Evolutionary conservation across 495 filamentous ascomycete species (phyloP), one percentile per base, ranked within the genome.

Genomic region (Tuber borchii): DNA sequence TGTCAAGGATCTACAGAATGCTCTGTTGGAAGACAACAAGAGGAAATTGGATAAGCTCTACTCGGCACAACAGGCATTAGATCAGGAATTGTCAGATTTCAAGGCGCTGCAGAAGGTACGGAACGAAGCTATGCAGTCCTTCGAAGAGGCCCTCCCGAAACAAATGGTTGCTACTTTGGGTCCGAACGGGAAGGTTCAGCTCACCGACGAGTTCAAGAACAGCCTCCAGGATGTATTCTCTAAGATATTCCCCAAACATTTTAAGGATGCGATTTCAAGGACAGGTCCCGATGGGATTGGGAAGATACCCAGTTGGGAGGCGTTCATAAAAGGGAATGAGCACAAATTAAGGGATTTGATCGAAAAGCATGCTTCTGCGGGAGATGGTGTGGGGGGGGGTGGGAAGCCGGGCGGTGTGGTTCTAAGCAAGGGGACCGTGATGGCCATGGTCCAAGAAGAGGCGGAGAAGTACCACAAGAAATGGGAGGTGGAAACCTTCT

Each of bases 311-410:
- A 75, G 74, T 44, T 82, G 80, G 80, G 48, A 82, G 16, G 69
- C 72, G 37, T 82, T 82, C 65, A 26, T 82, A 22, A 45, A 72
- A n/a, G 76, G 79, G 20, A 82, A 82, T 56, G 78, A 82, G 37
- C 70, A 68, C 20, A 71, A 75, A 8, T 8, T 79, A 12, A 73
- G 61, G 61, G 69, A 75, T 61, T 73, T 79, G 40, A 79, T 79
- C 37, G 76, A 79, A 44, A 70, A 79, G 26, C 78, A 79, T 51
- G 78, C 69, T 31, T 31, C 56, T 16, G 12, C 74, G 39, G 75
- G 75, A 46, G 17, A 48, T n/a, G 78, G 73, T 16, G 56, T 75
- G 12, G 74, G 65, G 37, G 73, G 71, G 61, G 61, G 51, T 40
- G 70, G 51, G 42, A 22, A 46, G 14, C 51, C 42, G 40, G 76